Evolutionary conservation across 2,329 filamentous ascomycete species (phyloP).

Genomic region (Aureobasidium sp.): DNA sequence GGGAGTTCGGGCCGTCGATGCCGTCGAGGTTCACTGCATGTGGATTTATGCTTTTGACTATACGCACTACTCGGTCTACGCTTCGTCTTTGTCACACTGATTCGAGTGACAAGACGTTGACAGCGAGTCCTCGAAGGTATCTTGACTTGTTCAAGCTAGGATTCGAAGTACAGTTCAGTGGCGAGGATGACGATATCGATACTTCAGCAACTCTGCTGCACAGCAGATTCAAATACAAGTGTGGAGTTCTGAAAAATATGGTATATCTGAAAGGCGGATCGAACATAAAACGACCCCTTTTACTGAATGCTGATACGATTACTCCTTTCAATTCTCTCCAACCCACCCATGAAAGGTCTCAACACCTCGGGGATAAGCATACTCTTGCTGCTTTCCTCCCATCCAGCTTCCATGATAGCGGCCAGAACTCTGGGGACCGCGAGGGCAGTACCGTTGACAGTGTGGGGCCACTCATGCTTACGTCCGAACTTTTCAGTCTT

Average conservation of each 20-base stretch:
- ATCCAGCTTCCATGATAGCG: conserved; percentile 82
- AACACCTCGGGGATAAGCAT: conserved; percentile 74
- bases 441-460: conserved; percentile 87
- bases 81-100: background rate
- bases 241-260: background rate
- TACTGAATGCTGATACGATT: conserved; percentile 2
- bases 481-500: conserved; percentile 39
- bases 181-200: no score
- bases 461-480: conserved; percentile 72
- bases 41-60: background rate
- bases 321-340: conserved; percentile 52
- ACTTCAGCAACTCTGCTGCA: no score
- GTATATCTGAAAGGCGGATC: background rate
- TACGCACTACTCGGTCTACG: background rate
- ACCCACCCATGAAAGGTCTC: conserved; percentile 74
- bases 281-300: no score
- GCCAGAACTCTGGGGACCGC: conserved; percentile 85
- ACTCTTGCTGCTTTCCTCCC: conserved; percentile 59
- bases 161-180: no score
- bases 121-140: no score
- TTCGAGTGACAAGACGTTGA: no score
- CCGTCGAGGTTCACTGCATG: background rate
- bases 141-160: no score
- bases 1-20: background rate
- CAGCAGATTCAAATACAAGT: no score